These are phyloP conservation scores for Ambrosia trifida DNA, from an alignment of 129 eudicot species.

Conservation along the genomic window DNA sequence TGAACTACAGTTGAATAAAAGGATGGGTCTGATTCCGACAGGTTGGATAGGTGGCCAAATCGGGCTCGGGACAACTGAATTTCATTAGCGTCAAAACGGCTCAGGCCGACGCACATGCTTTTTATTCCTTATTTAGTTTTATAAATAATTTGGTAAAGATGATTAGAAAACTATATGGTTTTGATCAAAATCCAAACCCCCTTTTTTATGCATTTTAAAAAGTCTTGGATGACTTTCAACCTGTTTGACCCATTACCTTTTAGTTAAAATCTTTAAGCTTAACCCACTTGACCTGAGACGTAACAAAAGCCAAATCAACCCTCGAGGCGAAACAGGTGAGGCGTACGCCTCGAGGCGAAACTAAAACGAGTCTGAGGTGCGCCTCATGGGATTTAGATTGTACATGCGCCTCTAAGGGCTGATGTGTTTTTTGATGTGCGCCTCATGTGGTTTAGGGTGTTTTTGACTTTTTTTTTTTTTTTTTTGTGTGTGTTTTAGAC, in stretches of 20 bases:
- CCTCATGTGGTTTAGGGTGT: too few species aligned
- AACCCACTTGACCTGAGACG: neutral
- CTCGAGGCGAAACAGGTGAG: too few species aligned
- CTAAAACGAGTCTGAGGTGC: too few species aligned
- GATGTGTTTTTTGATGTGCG: too few species aligned
- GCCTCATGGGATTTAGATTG: too few species aligned
- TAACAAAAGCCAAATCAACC: neutral
- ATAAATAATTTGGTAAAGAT: too few species aligned
- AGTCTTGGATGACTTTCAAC: constrained; percentile 5
- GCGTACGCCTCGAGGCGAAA: too few species aligned
- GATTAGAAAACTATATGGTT: neutral
- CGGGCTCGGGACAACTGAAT: neutral
- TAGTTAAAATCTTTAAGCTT: neutral
- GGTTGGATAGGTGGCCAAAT: neutral
- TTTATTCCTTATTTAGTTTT: neutral
- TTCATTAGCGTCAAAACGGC: neutral
- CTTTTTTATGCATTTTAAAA: neutral
- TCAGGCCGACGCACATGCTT: neutral
- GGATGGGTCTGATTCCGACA: neutral
- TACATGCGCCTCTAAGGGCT: too few species aligned
- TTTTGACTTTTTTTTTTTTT: too few species aligned
- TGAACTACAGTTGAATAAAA: neutral
- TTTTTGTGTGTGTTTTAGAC: too few species aligned
- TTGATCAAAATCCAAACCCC: neutral
- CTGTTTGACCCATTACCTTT: neutral